Base-by-base conservation (phyloP, 2,329 filamentous ascomycete genomes). In the Phialophora macrospora region DNA sequence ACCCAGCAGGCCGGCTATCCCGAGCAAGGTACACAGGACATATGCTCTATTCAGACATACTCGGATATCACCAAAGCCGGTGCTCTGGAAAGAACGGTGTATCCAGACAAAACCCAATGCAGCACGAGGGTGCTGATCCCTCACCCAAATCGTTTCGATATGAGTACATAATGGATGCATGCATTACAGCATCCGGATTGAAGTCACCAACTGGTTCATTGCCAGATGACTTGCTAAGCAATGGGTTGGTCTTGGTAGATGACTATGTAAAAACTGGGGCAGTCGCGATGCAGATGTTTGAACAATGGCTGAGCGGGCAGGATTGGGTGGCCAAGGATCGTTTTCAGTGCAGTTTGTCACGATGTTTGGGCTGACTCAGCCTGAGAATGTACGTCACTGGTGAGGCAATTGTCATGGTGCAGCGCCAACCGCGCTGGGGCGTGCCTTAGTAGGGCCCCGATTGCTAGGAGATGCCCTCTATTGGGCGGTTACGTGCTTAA, bases 281-380 rank as follows among this genome's bases (percentile, higher is more conserved):
- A n/a, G 17, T 7, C 38, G 38, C 48, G 48, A 26, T 26, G 48
- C 22, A 14, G 48, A 51, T 12, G 48, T 51, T 51, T 14, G 20
- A 51, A 28, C 22, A 24, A 28, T 51, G 22, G 26, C 17, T 3
- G 24, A 28, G 22, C 1, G 24, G 24, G 48, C 20, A 26, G 48
- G 20, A 51, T 51, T 51, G 48, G 20, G 14, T 51, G 38, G 38
- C 38, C 38, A 41, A 41, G 38, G 38, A 6, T 41, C 12, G n/a
- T 4, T 51, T 20, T 26, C 48, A 22, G 24, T 26, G 48, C 48
- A 51, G 48, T 51, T 51, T 51, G 48, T 51, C 48, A 51, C 5
- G 9, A 28, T 51, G n/a, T 51, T n/a, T 51, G 22, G 48, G 48
- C 48, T 51, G 48, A 51, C 4, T 51, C 48, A 51, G 48, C 48